These are phyloP conservation scores for Pythium rishiriense DNA, from an alignment of 352 stramenopile genomes.

Conservation along the genomic window DNA sequence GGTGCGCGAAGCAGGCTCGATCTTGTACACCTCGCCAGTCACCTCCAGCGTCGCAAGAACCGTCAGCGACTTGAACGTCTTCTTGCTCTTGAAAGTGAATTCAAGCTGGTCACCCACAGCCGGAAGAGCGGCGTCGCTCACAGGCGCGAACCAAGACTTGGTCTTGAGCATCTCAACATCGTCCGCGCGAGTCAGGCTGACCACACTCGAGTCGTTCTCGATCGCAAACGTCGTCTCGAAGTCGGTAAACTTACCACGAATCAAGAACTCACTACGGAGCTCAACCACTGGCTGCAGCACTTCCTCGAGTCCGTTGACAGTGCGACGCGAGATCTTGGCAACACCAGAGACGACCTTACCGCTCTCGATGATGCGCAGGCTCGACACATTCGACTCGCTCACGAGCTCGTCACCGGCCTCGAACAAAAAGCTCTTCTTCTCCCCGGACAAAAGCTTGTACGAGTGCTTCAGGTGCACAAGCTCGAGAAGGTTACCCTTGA, in stretches of 20 bases:
- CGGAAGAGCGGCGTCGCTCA: slow-evolving; percentile 25
- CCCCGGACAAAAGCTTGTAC: slow-evolving; percentile 63
- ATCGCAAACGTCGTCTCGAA: slow-evolving; percentile 76
- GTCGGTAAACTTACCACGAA: slow-evolving; percentile 76
- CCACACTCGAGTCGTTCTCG: slow-evolving; percentile 40
- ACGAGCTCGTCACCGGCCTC: slow-evolving; percentile 65
- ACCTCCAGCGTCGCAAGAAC: slow-evolving; percentile 51
- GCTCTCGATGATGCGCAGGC: slow-evolving; percentile 72
- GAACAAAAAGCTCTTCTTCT: slow-evolving; percentile 42
- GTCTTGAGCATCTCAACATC: slow-evolving; percentile 60
- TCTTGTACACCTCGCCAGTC: slow-evolving; percentile 43
- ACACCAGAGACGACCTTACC: slow-evolving; percentile 81
- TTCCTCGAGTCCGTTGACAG: slow-evolving; percentile 49
- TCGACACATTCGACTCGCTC: slow-evolving; percentile 69
- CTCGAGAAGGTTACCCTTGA: slow-evolving; percentile 79
- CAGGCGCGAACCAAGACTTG: slow-evolving; percentile 66
- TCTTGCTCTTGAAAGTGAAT: slow-evolving; percentile 57
- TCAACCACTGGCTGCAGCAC: slow-evolving; percentile 68
- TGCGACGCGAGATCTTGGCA: slow-evolving; percentile 65
- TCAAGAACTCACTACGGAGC: slow-evolving; percentile 83
- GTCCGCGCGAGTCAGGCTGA: slow-evolving; percentile 40
- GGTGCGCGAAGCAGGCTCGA: slow-evolving; percentile 31
- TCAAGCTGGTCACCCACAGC: slow-evolving; percentile 46
- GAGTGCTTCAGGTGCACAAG: slow-evolving; percentile 86
- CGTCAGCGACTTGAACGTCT: slow-evolving; percentile 48